These are phyloP conservation scores for Colletotrichum filicis DNA, from an alignment of 2,329 filamentous ascomycete genomes.

Conservation along the genomic window DNA sequence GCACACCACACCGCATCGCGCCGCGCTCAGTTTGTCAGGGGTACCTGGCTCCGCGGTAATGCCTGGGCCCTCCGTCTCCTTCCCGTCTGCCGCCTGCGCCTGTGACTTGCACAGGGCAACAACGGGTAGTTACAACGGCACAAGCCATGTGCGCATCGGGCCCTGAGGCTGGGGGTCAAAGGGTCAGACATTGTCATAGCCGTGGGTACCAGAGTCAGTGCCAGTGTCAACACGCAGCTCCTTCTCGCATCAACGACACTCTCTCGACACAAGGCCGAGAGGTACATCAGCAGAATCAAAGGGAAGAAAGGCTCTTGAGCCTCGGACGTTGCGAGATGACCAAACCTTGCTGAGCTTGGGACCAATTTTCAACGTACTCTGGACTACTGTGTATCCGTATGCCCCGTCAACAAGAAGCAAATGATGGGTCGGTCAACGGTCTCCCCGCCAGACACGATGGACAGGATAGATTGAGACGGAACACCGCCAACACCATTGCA, in stretches of 20 bases:
- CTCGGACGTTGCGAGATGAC: conserved; percentile 13
- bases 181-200: conserved; percentile 19
- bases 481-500: not conserved
- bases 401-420: not conserved
- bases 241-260: conserved; percentile 24
- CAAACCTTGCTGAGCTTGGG: conserved; percentile 9
- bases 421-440: conserved; percentile 19
- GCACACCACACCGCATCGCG: not conserved
- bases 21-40: not conserved
- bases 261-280: conserved; percentile 20
- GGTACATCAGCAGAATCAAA: conserved; percentile 5
- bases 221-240: conserved; percentile 22
- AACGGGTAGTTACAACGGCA: conserved; percentile 10
- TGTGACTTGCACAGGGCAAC: conserved; percentile 20
- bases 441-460: not conserved
- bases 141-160: not conserved
- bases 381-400: too few species aligned
- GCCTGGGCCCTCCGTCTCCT: not conserved
- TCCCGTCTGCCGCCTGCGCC: not conserved
- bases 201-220: conserved; percentile 21
- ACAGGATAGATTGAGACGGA: not conserved
- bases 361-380: not conserved
- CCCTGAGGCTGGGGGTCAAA: not conserved
- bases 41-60: not conserved
- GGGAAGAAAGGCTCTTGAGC: not conserved